Conservation (phyloP, 2,329 filamentous ascomycete genomes). For the Hypoxylon sp. region DNA sequence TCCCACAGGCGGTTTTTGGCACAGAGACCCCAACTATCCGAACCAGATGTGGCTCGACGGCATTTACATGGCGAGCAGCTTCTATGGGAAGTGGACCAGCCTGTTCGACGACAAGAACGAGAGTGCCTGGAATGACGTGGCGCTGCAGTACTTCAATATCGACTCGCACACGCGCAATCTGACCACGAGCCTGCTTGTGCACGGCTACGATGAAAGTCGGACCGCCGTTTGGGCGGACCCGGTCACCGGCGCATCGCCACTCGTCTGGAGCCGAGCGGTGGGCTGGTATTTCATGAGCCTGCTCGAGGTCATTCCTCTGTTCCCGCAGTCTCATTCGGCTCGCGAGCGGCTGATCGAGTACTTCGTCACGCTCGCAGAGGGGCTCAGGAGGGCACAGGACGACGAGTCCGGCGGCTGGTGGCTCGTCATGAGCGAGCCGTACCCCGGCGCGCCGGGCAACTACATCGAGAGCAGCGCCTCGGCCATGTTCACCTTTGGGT, state of each 20-base stretch:
- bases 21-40: constrained; percentile 51
- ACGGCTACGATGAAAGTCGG: constrained; percentile 60
- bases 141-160: constrained; percentile 54
- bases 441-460: constrained; percentile 59
- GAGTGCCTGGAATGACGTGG: constrained; percentile 54
- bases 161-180: constrained; percentile 50
- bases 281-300: constrained; percentile 60
- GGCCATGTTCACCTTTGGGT: constrained; percentile 64
- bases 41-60: constrained; percentile 66
- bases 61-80: constrained; percentile 58
- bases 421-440: constrained; percentile 61
- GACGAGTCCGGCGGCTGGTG: constrained; percentile 61
- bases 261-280: constrained; percentile 60
- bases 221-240: constrained; percentile 58
- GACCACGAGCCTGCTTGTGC: constrained; percentile 54
- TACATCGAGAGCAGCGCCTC: constrained; percentile 67
- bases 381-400: constrained; percentile 54
- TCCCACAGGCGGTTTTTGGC: constrained; percentile 62
- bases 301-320: constrained; percentile 56
- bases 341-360: constrained; percentile 50
- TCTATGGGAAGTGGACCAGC: constrained; percentile 52
- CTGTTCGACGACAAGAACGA: constrained; percentile 49
- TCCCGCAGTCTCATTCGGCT: constrained; percentile 48
- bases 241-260: constrained; percentile 55
- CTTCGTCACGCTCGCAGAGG: constrained; percentile 52